These are phyloP conservation scores for Lipomyces sp. DNA, from an alignment of 805 yeast genomes.

Conservation along the genomic window DNA sequence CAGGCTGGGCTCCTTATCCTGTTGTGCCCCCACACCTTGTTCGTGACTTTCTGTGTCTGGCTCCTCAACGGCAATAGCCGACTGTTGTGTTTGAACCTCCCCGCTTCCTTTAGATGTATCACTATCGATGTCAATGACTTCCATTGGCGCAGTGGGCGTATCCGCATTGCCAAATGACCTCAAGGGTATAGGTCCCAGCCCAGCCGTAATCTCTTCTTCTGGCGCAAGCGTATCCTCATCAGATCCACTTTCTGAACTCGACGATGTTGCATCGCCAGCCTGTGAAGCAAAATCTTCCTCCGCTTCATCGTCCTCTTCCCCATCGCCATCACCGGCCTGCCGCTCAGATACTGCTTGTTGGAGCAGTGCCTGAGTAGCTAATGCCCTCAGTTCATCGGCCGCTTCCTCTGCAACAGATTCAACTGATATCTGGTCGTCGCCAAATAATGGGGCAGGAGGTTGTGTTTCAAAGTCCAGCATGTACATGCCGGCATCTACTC, in stretches of 20 bases:
- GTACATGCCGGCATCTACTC: neutral
- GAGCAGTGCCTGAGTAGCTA: neutral
- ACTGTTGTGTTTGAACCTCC: neutral
- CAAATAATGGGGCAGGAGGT: neutral
- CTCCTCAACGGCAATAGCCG: neutral
- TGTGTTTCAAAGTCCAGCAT: slow-evolving; percentile 9
- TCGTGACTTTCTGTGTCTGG: slow-evolving; percentile 9
- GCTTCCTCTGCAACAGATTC: neutral
- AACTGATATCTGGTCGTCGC: neutral
- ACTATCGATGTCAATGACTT: neutral
- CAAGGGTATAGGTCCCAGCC: neutral
- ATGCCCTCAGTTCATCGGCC: slow-evolving; percentile 1
- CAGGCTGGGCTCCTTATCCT: neutral
- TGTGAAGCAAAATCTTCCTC: slow-evolving; percentile 1
- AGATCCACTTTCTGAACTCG: neutral
- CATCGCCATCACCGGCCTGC: neutral
- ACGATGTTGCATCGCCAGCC: slow-evolving; percentile 9
- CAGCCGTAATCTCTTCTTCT: neutral
- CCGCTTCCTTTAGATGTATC: slow-evolving; percentile 2
- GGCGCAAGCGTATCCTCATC: neutral
- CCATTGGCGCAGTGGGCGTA: neutral
- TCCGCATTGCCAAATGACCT: neutral
- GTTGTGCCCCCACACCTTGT: neutral
- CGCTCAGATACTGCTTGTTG: slow-evolving; percentile 7
- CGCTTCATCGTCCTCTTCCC: slow-evolving; percentile 1